Conservation (phyloP, 129 eudicot species). For the Artemisia annua region DNA sequence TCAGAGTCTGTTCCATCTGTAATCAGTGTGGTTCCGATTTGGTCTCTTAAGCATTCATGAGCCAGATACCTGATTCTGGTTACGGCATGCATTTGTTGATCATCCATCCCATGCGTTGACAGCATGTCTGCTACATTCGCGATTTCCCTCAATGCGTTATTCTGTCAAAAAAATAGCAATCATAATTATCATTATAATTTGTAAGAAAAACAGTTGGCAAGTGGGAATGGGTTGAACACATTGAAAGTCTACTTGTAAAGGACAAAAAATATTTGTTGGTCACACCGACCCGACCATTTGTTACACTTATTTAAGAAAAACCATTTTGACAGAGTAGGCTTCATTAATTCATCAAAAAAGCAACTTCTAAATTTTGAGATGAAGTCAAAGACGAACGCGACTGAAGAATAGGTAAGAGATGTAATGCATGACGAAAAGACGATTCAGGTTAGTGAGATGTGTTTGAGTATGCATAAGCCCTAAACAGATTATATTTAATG, state of each 20-base stretch:
- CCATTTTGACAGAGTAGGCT: background rate
- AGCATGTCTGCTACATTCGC: slow-evolving; percentile 78
- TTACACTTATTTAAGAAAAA: background rate
- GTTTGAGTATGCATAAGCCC: no score
- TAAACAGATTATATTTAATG: background rate
- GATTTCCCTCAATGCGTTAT: slow-evolving; percentile 70
- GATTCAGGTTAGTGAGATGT: no score
- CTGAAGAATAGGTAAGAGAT: no score
- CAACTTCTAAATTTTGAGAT: no score
- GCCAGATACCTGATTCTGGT: slow-evolving; percentile 77
- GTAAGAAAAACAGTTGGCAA: no score
- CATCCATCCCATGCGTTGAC: slow-evolving; percentile 87
- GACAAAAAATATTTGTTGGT: background rate
- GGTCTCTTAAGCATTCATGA: slow-evolving; percentile 90
- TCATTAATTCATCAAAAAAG: no score
- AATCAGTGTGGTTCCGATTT: slow-evolving; percentile 47
- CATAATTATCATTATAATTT: no score
- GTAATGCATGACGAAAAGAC: no score
- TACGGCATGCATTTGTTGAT: slow-evolving; percentile 74
- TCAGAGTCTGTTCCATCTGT: slow-evolving; percentile 46
- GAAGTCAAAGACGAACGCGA: no score
- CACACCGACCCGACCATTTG: background rate
- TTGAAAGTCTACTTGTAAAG: no score
- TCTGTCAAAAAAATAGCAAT: slow-evolving; percentile 36
- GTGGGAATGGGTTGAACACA: background rate